Base-by-base conservation (phyloP, 2,329 filamentous ascomycete species). In the Aulographum hederae region DNA sequence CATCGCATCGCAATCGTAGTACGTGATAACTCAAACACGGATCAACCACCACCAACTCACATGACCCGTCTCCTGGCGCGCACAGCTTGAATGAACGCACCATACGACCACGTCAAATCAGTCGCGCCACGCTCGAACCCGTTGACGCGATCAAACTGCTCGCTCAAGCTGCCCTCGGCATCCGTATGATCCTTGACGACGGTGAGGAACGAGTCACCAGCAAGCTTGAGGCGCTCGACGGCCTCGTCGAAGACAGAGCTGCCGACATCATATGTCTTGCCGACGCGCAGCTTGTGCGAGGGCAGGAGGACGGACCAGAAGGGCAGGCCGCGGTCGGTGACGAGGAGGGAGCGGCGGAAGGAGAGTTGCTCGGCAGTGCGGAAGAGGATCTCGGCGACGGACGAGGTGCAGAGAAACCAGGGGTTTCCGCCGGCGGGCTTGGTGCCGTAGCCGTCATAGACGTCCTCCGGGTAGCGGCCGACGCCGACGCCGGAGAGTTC, bases 41-140 rank as follows among this genome's bases (percentile, higher is more conserved):
- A n/a, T n/a, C n/a, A n/a, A n/a, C n/a, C n/a, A n/a, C 21, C 21
- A 25, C 21, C 21, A 13, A 25, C 21, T 10, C 6, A 31, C 13
- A 21, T 11, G 11, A 25, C 28, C 28, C 33, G 8, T 16, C 42
- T 47, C 34, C 55, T 46, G 17, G 50, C 54, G 35, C 52, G 42
- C 21, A 46, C 46, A 4, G 56, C 56, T 35, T 47, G 40, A 37
- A 60, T 35, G 36, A 59, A 56, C 2, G 53, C 52, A 4, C 54
- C 55, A 39, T 60, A 59, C 36, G 53, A 57, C 57, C 57, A 60
- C 4, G 57, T 60, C 45, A 60, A 38, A 41, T 60, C 54, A 15
- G 39, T 39, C 18, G 56, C 57, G 2, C 56, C 56, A 3, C 46
- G 41, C 47, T 56, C 50, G 31, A 40, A 53, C 4, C 57, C 57